phyloP scores from a whole-genome alignment of 768 basidiomycete genomes.

The Candolleomyces eurysporus region DNA sequence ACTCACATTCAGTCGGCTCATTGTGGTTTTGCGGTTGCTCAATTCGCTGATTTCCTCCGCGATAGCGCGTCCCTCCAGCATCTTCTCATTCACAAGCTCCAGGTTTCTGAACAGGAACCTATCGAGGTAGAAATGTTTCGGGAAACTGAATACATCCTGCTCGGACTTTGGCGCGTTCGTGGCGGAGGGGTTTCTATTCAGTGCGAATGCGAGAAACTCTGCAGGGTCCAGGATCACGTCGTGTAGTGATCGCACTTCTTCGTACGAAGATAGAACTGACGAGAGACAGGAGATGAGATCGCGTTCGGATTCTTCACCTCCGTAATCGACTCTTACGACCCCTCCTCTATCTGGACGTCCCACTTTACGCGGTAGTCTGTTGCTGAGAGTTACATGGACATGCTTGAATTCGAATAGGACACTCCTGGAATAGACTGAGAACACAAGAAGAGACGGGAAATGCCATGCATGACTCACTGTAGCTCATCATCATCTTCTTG shows the following conservation, averaged over 20 bases:
- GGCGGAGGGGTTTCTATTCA: conserved; percentile 20
- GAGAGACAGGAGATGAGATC: conserved; percentile 61
- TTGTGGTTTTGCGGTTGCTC: conserved; percentile 38
- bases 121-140: conserved; percentile 68
- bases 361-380: conserved; percentile 17
- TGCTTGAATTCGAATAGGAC: conserved; percentile 58
- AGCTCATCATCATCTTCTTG: conserved; percentile 33
- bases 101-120: conserved; percentile 64
- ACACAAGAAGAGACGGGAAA: background rate
- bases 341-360: conserved; percentile 29
- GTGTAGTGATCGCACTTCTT: conserved; percentile 34
- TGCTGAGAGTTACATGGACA: conserved; percentile 40
- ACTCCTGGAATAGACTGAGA: conserved; percentile 19
- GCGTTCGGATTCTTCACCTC: conserved; percentile 39
- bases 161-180: conserved; percentile 21
- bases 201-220: conserved; percentile 60
- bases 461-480: conserved; percentile 26
- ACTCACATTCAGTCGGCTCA: conserved; percentile 58
- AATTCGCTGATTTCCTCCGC: conserved; percentile 48
- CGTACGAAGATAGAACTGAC: conserved; percentile 33
- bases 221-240: conserved; percentile 64
- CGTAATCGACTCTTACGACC: conserved; percentile 53
- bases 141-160: conserved; percentile 53
- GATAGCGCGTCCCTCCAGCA: conserved; percentile 36
- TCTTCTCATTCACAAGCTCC: conserved; percentile 39